phyloP scores from a whole-genome alignment of 192 early-diverging fungal species.

The Coemansia sp. region DNA sequence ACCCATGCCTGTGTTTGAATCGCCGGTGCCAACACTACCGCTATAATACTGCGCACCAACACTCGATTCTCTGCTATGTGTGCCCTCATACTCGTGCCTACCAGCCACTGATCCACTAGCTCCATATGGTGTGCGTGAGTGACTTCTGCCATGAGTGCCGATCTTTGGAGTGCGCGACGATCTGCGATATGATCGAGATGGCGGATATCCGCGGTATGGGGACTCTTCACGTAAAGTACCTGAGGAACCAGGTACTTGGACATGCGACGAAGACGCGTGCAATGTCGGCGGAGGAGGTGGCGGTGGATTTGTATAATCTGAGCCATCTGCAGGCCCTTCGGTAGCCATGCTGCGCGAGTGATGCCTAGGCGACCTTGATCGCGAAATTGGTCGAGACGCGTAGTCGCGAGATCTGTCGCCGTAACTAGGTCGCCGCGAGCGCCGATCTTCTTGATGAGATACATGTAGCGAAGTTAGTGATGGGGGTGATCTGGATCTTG shows the following conservation, averaged over 20 bases:
- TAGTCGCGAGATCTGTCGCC: slow-evolving; percentile 12
- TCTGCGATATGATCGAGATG: slow-evolving; percentile 18
- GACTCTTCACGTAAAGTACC: slow-evolving; percentile 16
- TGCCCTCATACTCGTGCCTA: slow-evolving; percentile 23
- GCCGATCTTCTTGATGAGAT: slow-evolving; percentile 14
- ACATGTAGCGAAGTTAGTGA: slow-evolving; percentile 15
- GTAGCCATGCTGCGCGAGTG: slow-evolving; percentile 11
- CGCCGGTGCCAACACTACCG: not conserved
- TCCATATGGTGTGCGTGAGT: slow-evolving; percentile 15
- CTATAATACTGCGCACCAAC: slow-evolving; percentile 13
- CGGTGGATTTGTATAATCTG: not conserved
- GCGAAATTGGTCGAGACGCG: slow-evolving; percentile 14
- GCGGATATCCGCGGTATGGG: slow-evolving; percentile 26
- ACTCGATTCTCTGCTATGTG: slow-evolving; percentile 25
- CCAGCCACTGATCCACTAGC: not conserved
- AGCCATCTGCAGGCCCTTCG: not conserved
- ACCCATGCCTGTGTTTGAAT: not conserved
- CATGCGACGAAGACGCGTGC: slow-evolving; percentile 9
- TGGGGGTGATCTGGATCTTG: slow-evolving; percentile 30
- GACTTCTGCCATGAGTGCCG: slow-evolving; percentile 13
- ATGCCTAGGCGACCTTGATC: slow-evolving; percentile 24
- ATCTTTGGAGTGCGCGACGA: slow-evolving; percentile 23
- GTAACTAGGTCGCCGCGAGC: slow-evolving; percentile 9
- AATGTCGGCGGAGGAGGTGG: slow-evolving; percentile 9
- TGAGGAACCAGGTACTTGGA: slow-evolving; percentile 4